Percentiles rank a stretch among this genome's conserved stretches.
Evolutionary conservation across 768 basidiomycete species (phyloP).

Genomic region (Leccinum imitatum): DNA sequence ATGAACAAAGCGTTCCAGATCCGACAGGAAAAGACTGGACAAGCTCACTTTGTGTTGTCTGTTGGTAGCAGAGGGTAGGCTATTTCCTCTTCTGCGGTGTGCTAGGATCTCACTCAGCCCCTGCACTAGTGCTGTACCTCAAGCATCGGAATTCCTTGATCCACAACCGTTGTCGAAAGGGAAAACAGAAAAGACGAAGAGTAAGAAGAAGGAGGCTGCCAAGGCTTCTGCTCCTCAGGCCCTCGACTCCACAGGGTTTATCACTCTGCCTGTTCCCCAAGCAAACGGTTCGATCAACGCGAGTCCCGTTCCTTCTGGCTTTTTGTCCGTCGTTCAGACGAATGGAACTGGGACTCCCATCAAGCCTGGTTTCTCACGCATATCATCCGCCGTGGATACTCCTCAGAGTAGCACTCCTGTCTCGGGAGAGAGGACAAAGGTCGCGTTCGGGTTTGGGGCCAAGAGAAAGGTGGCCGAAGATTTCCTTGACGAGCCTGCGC

Average conservation of each 20-base stretch:
- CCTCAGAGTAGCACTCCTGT: conserved; percentile 49
- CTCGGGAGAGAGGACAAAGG: conserved; percentile 65
- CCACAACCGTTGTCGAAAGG: conserved; percentile 78
- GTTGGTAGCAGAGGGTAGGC: conserved; percentile 90
- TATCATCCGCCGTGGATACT: conserved; percentile 53
- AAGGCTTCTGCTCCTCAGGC: conserved; percentile 48
- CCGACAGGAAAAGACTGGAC: conserved; percentile 90
- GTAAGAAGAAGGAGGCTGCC: conserved; percentile 69
- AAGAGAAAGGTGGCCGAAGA: conserved; percentile 83
- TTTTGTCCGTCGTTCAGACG: conserved; percentile 27
- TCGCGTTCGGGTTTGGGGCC: conserved; percentile 72
- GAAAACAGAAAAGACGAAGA: conserved; percentile 79
- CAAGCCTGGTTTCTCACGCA: conserved; percentile 75
- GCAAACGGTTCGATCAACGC: conserved; percentile 39
- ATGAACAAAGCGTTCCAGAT: conserved; percentile 95
- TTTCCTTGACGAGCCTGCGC: conserved; percentile 59
- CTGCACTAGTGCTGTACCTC: conserved; percentile 73
- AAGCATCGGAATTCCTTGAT: conserved; percentile 77
- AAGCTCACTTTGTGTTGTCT: conserved; percentile 94
- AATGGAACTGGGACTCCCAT: conserved; percentile 53
- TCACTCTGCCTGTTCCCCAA: conserved; percentile 66
- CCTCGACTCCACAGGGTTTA: conserved; percentile 59
- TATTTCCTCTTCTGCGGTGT: not conserved
- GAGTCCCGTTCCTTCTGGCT: conserved; percentile 46
- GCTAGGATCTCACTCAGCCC: conserved; percentile 3